Conservation (phyloP, 176 grass and related monocot species). For the bread wheat (Triticum aestivum) region IWGSC_CS_RefSeq_v2.1 NC_057806.1:97219977-97220476, state of each 20-base stretch:
- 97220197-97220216: neutral
- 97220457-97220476: no score
- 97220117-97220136: neutral
- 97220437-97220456: no score
- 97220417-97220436: no score
- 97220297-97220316: no score
- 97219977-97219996: neutral
- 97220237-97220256: no score
- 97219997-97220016: neutral
- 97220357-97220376: no score
- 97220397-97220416: no score
- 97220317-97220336: no score
- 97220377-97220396: no score
- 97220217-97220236: neutral
- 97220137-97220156: neutral
- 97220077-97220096: neutral
- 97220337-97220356: no score
- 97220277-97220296: no score
- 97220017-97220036: neutral
- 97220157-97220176: neutral
- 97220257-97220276: no score
- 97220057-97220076: neutral
- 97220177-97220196: neutral
- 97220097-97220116: neutral
- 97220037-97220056: neutral